Conservation (phyloP, 768 basidiomycete species). For the Melanogaster broomeanus region DNA sequence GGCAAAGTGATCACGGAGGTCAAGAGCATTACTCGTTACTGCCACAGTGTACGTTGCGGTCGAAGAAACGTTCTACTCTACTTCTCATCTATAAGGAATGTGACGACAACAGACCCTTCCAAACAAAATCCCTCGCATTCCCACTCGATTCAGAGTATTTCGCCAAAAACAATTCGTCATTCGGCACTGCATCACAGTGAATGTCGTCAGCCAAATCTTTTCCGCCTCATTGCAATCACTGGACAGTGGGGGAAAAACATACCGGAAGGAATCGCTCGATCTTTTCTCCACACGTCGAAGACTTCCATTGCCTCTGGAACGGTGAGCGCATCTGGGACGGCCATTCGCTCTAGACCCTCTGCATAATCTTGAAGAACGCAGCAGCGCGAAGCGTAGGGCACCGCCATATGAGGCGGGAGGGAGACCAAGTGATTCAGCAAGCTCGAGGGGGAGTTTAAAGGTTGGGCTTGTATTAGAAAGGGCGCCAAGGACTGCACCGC, state of each 20-base stretch:
- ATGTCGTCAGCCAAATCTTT: background rate
- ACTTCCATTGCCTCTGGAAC: constrained; percentile 70
- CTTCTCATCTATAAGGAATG: constrained; percentile 19
- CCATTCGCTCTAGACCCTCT: constrained; percentile 50
- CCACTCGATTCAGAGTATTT: constrained; percentile 80
- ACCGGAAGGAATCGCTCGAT: constrained; percentile 55
- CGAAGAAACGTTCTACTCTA: background rate
- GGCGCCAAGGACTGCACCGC: constrained; percentile 74
- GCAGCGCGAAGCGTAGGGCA: constrained; percentile 59
- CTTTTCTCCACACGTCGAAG: constrained; percentile 76
- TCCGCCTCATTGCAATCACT: background rate
- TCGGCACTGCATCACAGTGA: constrained; percentile 30
- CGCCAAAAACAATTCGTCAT: constrained; percentile 74
- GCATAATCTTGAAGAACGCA: constrained; percentile 52
- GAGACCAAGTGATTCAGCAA: constrained; percentile 61
- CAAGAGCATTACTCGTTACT: too few relatives aligned
- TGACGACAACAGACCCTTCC: constrained; percentile 54
- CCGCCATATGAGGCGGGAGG: constrained; percentile 42
- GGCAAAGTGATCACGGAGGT: too few relatives aligned
- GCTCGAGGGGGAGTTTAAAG: constrained; percentile 61
- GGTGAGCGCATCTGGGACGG: constrained; percentile 58
- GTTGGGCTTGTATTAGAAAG: constrained; percentile 60
- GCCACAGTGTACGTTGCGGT: too few relatives aligned
- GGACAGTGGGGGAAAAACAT: constrained; percentile 14
- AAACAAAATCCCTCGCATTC: constrained; percentile 79